Conservation (phyloP, 148 eudicot genomes). For the Talinum fruticosum region DNA sequence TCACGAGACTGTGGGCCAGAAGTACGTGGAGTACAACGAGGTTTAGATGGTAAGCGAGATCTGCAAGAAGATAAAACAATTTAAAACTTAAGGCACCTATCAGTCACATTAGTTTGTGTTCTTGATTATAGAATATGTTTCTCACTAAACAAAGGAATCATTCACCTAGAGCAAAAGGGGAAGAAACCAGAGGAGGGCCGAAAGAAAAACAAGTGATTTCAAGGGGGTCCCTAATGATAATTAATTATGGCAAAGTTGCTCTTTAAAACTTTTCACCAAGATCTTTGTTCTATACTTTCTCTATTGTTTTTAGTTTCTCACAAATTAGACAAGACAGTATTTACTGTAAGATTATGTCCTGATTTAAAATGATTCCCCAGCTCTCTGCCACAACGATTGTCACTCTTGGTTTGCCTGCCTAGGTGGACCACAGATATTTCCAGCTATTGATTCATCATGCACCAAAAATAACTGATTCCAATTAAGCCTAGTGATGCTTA, state of each 20-base stretch:
- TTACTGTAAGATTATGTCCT: neutral
- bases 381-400: neutral
- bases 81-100: conserved; percentile 3
- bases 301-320: neutral
- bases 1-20: conserved; percentile 95
- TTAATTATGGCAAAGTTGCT: neutral
- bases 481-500: neutral
- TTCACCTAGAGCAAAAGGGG: neutral
- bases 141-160: neutral
- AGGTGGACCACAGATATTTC: neutral
- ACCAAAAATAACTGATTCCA: neutral
- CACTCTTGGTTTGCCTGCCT: neutral
- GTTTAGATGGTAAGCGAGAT: conserved; percentile 57
- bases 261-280: neutral
- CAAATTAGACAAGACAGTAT: neutral
- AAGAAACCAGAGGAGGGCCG: too few relatives aligned
- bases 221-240: neutral
- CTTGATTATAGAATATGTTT: neutral
- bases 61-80: conserved; percentile 38
- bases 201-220: too few relatives aligned
- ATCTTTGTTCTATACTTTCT: neutral
- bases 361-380: neutral
- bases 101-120: neutral
- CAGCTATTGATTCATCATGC: neutral
- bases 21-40: conserved; percentile 73